phyloP scores from a whole-genome alignment of 768 basidiomycete species.

The Pholiota conissans region DNA sequence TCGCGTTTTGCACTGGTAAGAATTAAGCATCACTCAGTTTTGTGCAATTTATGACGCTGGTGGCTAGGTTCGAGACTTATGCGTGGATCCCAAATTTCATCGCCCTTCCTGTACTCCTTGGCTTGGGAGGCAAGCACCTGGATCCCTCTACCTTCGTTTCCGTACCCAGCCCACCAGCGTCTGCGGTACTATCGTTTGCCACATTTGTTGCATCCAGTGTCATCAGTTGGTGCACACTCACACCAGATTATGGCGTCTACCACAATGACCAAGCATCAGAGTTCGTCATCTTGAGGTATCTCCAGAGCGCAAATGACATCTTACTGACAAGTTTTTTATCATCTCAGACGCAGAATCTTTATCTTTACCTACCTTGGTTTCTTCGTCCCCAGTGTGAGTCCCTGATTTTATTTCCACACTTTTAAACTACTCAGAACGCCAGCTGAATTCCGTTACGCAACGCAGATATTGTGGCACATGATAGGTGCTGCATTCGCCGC shows the following conservation, averaged over 20 bases:
- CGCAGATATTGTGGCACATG: slow-evolving; percentile 42
- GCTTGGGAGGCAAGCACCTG: slow-evolving; percentile 64
- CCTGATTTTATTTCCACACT: neutral
- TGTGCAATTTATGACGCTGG: no score
- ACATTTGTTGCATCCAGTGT: slow-evolving; percentile 38
- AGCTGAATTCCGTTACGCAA: slow-evolving; percentile 28
- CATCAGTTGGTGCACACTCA: slow-evolving; percentile 43
- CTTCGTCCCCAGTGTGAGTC: slow-evolving; percentile 55
- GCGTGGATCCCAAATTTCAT: slow-evolving; percentile 70
- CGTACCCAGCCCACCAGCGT: slow-evolving; percentile 27
- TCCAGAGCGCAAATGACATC: no score
- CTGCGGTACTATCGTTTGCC: slow-evolving; percentile 33
- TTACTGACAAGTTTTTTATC: no score
- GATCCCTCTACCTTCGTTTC: slow-evolving; percentile 29
- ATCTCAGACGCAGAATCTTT: slow-evolving; percentile 54
- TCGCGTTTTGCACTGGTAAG: slow-evolving; percentile 60
- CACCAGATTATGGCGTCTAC: slow-evolving; percentile 46
- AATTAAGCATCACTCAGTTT: no score
- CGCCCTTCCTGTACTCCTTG: slow-evolving; percentile 62
- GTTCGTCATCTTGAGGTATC: slow-evolving; percentile 19
- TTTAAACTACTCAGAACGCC: no score
- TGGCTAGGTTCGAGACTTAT: slow-evolving; percentile 57
- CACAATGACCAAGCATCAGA: slow-evolving; percentile 33
- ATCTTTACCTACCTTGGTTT: slow-evolving; percentile 66
- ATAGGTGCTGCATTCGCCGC: slow-evolving; percentile 70